These are phyloP conservation scores for Mycena indigotica DNA, from an alignment of 768 basidiomycete genomes.

Conservation along the genomic window DNA sequence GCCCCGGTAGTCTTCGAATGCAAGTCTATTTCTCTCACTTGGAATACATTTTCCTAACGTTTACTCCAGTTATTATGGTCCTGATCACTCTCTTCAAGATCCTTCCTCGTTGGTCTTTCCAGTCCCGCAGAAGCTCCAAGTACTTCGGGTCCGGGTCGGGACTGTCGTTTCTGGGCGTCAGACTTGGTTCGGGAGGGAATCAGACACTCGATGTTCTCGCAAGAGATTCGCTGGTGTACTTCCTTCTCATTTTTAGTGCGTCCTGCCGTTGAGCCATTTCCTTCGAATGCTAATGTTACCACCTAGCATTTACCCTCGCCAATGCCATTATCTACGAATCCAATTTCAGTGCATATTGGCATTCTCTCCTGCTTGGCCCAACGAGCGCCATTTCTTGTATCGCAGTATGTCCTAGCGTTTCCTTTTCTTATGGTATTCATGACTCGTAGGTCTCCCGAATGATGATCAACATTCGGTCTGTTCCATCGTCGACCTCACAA, in stretches of 20 bases:
- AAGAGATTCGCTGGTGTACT: constrained; percentile 24
- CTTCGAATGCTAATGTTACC: background rate
- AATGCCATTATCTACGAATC: constrained; percentile 15
- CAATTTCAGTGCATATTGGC: constrained; percentile 11
- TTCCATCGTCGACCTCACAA: background rate
- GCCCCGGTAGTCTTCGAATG: constrained; percentile 23
- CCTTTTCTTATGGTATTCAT: no score
- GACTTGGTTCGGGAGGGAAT: background rate
- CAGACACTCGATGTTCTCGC: constrained; percentile 19
- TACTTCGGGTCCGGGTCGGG: constrained; percentile 2
- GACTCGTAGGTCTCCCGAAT: constrained; percentile 1
- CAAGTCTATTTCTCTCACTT: no score
- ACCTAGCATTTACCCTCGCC: constrained; percentile 11
- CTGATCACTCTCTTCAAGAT: constrained; percentile 17
- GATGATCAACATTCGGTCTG: constrained; percentile 1
- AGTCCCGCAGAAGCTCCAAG: background rate
- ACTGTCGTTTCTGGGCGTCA: background rate
- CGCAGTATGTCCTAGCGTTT: no score
- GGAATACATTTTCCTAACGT: no score
- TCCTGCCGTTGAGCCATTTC: background rate
- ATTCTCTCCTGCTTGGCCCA: constrained; percentile 13
- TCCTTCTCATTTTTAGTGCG: constrained; percentile 21
- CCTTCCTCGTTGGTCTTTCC: constrained; percentile 14
- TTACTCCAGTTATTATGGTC: constrained; percentile 17
- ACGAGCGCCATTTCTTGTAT: constrained; percentile 19